Evolutionary conservation across 2,329 filamentous ascomycete genomes (phyloP).

Genomic region (Fusarium camptoceras): DNA sequence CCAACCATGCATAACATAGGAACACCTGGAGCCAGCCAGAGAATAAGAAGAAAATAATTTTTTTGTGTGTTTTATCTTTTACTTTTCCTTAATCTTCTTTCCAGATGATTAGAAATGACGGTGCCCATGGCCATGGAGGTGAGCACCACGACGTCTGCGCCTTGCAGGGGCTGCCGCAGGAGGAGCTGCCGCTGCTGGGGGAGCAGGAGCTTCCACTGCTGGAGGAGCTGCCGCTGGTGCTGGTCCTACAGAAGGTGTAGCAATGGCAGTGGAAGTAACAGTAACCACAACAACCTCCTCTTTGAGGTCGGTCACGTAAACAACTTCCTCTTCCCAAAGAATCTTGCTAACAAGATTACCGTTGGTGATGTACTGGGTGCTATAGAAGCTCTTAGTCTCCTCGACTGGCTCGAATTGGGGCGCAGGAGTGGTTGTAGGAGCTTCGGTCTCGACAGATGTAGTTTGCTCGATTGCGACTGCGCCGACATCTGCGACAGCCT

Average conservation of each 20-base stretch:
- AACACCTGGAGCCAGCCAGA: constrained; percentile 54
- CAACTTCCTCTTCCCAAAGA: constrained; percentile 66
- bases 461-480: constrained; percentile 26
- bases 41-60: constrained; percentile 34
- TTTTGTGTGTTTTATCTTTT: constrained; percentile 24
- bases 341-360: constrained; percentile 66
- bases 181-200: background rate
- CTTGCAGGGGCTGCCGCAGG: constrained; percentile 2
- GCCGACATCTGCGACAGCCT: constrained; percentile 15
- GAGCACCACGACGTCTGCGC: constrained; percentile 48
- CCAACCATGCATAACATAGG: constrained; percentile 51
- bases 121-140: constrained; percentile 54
- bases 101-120: constrained; percentile 42
- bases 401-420: constrained; percentile 42
- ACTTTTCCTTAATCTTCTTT: constrained; percentile 16
- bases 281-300: constrained; percentile 58
- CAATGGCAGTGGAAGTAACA: constrained; percentile 47
- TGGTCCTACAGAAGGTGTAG: constrained; percentile 27
- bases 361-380: constrained; percentile 66
- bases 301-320: constrained; percentile 63
- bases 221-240: background rate
- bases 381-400: constrained; percentile 55
- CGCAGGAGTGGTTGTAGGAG: constrained; percentile 43
- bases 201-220: background rate
- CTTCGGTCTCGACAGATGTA: constrained; percentile 5